phyloP scores from a whole-genome alignment of 305 asterid genomes.

The Fraxinus greggii region DNA sequence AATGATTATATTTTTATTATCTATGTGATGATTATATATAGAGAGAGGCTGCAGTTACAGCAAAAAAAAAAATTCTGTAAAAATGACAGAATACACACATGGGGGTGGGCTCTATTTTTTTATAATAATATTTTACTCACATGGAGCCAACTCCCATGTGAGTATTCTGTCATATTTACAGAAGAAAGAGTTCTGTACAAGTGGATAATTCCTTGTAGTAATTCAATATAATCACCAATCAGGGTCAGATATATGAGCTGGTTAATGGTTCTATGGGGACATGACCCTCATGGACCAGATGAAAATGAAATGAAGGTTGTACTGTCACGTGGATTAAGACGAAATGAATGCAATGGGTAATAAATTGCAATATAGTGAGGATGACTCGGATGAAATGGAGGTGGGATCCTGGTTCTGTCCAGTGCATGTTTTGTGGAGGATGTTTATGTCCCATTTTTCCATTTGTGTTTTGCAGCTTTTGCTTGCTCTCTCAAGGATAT shows the following conservation, averaged over 20 bases:
- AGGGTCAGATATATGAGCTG: not conserved
- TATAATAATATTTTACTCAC: no score
- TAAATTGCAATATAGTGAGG: not conserved
- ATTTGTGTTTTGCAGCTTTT: not conserved
- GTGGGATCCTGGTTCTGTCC: not conserved
- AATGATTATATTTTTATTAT: not conserved
- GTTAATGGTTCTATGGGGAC: not conserved
- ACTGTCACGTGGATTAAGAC: not conserved
- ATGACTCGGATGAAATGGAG: not conserved
- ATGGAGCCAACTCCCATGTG: no score
- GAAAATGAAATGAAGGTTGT: not conserved
- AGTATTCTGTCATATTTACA: no score
- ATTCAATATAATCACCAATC: not conserved
- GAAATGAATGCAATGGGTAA: conserved; percentile 2
- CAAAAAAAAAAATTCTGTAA: no score
- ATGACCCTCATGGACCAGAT: not conserved
- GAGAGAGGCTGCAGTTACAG: no score
- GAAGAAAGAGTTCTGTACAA: no score
- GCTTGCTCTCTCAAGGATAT: not conserved
- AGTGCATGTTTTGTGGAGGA: not conserved
- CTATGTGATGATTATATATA: not conserved
- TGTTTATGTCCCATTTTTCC: not conserved
- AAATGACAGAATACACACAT: no score
- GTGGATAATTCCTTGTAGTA: no score
- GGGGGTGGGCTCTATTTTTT: no score